Base-by-base conservation (phyloP, 768 basidiomycete species). In the Leccinum arenicola region DNA sequence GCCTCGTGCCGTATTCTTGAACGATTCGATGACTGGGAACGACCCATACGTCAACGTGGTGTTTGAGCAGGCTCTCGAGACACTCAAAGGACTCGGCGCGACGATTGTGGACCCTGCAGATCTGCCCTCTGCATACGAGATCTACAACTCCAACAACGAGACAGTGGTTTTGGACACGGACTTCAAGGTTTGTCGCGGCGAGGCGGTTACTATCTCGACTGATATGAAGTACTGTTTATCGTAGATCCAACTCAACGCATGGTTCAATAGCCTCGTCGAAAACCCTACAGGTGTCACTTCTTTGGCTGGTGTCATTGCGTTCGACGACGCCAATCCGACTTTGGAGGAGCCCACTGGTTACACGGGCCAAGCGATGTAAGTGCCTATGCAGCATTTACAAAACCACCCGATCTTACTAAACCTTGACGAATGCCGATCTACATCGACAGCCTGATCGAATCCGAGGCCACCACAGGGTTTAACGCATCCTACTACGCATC, bases 21-120 rank as follows among this genome's bases (percentile, higher is more conserved):
- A 74, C 50, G 68, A 68, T 47, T 69, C 63, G 7, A 55, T 73
- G 61, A 64, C 60, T 17, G 63, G 60, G 8, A 63, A 63, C 47
- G 72, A 75, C 49, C 61, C 67, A 38, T 69, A 70, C 10, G 70
- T 75, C 33, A 63, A 75, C 10, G 56, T 75, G 6, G 75, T 75
- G 23, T 81, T 81, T 64, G 73, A 76, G 43, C 71, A 70, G 9
- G 74, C 78, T 3, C 57, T 82, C n/a, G 71, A 73, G 57, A 73
- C 70, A 2, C 68, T 81, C 33, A 65, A 70, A 23, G 54, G 55
- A 1, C 73, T 80, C 5, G 81, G 80, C 11, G 80, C 80, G 19
- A 76, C 79, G 1, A 73, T 88, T 14, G 76, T 88, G 4, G 86
- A 89, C 65, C 84, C 86, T 1, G 84, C 85, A 3, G 82, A 87